These are phyloP conservation scores for Scenedesmus sp. DNA, from an alignment of 163 green algal genomes.

Conservation along the genomic window DNA sequence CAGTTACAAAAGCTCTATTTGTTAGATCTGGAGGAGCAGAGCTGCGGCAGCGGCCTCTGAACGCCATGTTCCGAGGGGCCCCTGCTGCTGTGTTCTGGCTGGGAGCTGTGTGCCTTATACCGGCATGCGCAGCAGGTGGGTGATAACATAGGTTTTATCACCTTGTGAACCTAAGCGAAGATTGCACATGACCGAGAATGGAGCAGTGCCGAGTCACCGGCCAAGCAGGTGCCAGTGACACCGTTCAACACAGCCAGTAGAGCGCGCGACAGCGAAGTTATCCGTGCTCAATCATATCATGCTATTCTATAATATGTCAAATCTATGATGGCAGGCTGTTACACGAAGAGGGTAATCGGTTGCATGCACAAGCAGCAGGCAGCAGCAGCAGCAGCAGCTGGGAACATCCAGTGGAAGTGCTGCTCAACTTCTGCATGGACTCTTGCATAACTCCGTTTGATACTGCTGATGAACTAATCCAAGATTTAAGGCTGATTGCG, in stretches of 20 bases:
- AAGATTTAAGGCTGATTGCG: too few species aligned
- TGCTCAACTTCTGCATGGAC: too few species aligned
- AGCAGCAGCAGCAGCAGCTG: not conserved
- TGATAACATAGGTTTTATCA: not conserved
- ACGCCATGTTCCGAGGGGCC: not conserved
- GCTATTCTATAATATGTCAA: too few species aligned
- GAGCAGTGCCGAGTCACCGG: not conserved
- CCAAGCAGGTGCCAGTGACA: not conserved
- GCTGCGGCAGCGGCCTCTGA: not conserved
- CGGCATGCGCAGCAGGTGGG: not conserved
- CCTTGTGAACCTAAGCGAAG: not conserved
- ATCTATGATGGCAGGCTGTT: not conserved
- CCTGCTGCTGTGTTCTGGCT: not conserved
- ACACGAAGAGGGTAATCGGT: not conserved
- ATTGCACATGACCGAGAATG: not conserved
- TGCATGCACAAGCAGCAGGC: not conserved
- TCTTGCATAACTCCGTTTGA: too few species aligned
- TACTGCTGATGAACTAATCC: too few species aligned
- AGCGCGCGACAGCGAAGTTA: not conserved
- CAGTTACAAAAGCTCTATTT: not conserved
- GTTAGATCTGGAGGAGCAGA: not conserved
- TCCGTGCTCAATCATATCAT: not conserved
- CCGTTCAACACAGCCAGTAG: not conserved
- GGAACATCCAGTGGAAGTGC: not conserved
- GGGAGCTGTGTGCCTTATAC: not conserved